These are phyloP conservation scores for Trypanosomatidae sp. DNA, from an alignment of 208 protist species.

Conservation along the genomic window DNA sequence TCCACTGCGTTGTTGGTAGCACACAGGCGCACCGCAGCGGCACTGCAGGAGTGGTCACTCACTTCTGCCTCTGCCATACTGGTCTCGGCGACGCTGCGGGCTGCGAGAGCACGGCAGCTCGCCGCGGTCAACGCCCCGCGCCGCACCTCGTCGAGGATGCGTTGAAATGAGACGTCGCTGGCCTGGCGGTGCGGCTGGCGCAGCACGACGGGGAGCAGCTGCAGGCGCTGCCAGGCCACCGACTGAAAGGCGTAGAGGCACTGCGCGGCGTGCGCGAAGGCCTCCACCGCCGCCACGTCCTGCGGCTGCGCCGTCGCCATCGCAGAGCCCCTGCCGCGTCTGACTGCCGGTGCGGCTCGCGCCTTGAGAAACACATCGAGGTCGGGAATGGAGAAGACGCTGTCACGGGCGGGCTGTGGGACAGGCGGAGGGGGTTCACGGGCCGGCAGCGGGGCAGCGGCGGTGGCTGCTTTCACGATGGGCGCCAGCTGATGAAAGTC, in stretches of 20 bases:
- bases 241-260: constrained; percentile 38
- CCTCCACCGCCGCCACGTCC: not conserved
- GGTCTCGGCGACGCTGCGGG: constrained; percentile 19
- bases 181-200: constrained; percentile 44
- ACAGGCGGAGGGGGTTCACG: too few relatives aligned
- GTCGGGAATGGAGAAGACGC: not conserved
- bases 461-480: constrained; percentile 18
- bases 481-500: constrained; percentile 91
- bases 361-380: constrained; percentile 4
- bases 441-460: too few relatives aligned
- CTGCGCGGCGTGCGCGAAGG: not conserved
- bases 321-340: too few relatives aligned
- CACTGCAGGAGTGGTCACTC: too few relatives aligned
- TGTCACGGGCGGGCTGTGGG: too few relatives aligned
- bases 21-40: constrained; percentile 73
- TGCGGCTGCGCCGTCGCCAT: too few relatives aligned
- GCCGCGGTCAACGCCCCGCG: constrained; percentile 31
- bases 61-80: too few relatives aligned
- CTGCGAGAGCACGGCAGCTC: constrained; percentile 1
- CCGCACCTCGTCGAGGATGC: constrained; percentile 62
- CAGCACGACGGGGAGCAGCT: constrained; percentile 38
- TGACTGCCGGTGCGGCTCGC: too few relatives aligned
- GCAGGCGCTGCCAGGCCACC: constrained; percentile 39
- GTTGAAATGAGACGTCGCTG: constrained; percentile 41
- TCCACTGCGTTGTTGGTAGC: constrained; percentile 76